Evolutionary conservation across 225 moss, liverwort and hornwort species (phyloP), one percentile per base, ranked within the genome.

Genomic region (Bryum argenteum): DNA sequence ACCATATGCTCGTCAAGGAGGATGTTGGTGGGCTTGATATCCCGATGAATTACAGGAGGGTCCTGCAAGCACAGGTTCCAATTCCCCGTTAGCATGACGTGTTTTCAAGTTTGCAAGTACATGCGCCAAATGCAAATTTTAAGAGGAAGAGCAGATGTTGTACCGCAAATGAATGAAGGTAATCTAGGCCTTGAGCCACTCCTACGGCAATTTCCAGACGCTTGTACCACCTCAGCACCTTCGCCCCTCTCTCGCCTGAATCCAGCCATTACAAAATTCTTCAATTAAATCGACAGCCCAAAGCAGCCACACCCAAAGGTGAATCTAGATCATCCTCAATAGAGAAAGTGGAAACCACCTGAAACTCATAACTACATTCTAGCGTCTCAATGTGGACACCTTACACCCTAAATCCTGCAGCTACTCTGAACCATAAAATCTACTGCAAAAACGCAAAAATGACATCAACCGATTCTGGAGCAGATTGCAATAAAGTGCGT

Each of bases 1-100:
- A 75, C 39, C 75, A 87, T 78, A n/a, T 78, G 53, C 42, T 87
- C 84, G 66, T 87, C 87, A 8, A 87, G 87, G 33, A 87, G 81
- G 57, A 91, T 90, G 52, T 94, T 94, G 26, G 82, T 73, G 16
- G 91, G 93, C 41, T 94, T 91, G 11, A 91, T 78, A 59, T 94
- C 93, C 39, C 93, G 81, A 78, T 91, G 94, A 33, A 91, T 94
- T 5, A 91, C 87, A 42, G 87, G 87, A 13, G 87, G 87, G 67
- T 84, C 84, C 87, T 87, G 75, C 51, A 82, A 33, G 9, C 37
- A 21, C 5, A 78, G 41, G 21, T 61, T 33, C 33, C 0, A 21
- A 58, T 2, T 41, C 62, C 10, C 17, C 41, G 45, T 61, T 4
- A 33, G 33, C 33, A 33, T 33, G 5, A 33, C 33, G 33, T 26